Conservation (phyloP, 257 asterid species). For the Plantago ovata region DNA sequence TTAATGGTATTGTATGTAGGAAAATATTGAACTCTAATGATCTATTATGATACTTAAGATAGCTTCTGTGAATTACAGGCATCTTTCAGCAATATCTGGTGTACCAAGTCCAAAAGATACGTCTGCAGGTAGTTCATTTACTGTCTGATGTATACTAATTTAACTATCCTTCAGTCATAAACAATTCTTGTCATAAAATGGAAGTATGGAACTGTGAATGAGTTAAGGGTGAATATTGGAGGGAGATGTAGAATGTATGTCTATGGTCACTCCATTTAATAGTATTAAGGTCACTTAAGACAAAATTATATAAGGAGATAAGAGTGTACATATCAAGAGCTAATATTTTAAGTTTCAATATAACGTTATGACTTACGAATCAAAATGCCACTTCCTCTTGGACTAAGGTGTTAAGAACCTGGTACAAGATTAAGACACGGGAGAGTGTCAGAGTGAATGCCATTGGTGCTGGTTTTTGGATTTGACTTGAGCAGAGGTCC, state of each 20-base stretch:
- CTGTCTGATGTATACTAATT: constrained; percentile 19
- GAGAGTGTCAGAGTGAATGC: constrained; percentile 15
- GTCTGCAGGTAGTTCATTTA: constrained; percentile 60
- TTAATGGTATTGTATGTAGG: no score
- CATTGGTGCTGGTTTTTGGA: not conserved
- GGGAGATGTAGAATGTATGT: constrained; percentile 8
- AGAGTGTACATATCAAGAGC: not conserved
- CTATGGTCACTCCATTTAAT: not conserved
- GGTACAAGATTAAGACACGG: not conserved
- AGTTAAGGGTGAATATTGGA: constrained; percentile 6
- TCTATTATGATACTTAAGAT: constrained; percentile 1
- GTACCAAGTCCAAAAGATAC: constrained; percentile 90
- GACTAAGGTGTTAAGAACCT: constrained; percentile 10
- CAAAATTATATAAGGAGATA: not conserved
- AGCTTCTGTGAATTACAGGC: constrained; percentile 40
- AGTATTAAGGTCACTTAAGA: constrained; percentile 8
- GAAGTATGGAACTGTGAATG: not conserved
- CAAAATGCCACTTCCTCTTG: not conserved
- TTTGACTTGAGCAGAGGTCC: constrained; percentile 13
- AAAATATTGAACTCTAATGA: no score
- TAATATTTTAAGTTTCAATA: not conserved
- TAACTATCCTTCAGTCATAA: constrained; percentile 14
- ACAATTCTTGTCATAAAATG: not conserved
- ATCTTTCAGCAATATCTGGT: constrained; percentile 88
- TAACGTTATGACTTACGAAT: not conserved